Percentiles rank a stretch among this genome's conserved stretches.
phyloP scores from a whole-genome alignment of 2,329 filamentous ascomycete species.

The Emydomyces testavorans region DNA sequence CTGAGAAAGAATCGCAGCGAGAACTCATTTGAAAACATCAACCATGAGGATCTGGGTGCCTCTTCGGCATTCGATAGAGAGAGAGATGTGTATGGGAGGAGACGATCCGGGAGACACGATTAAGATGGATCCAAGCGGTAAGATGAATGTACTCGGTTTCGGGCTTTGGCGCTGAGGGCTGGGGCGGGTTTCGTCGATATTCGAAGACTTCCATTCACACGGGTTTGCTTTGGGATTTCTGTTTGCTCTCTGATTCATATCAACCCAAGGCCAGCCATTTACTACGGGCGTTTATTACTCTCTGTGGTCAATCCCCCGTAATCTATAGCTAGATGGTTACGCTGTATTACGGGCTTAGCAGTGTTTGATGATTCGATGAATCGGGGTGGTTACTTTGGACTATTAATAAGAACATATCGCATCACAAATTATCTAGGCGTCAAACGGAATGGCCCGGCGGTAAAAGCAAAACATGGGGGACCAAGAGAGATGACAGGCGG shows the following conservation, averaged over 20 bases:
- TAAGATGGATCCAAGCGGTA: neutral
- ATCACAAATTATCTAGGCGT: slow-evolving; percentile 1
- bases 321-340: too few relatives aligned
- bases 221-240: too few relatives aligned
- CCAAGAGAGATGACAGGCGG: slow-evolving; percentile 4
- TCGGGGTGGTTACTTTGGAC: neutral
- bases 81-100: neutral
- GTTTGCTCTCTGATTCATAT: too few relatives aligned
- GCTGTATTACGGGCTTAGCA: neutral
- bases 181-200: neutral
- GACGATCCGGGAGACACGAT: slow-evolving; percentile 6
- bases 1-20: slow-evolving; percentile 76
- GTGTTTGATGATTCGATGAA: too few relatives aligned
- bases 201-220: neutral
- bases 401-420: neutral
- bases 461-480: neutral
- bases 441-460: neutral
- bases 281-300: too few relatives aligned
- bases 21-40: slow-evolving; percentile 79
- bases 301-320: too few relatives aligned
- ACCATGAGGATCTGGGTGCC: slow-evolving; percentile 50
- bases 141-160: neutral
- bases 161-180: neutral
- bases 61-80: slow-evolving; percentile 13
- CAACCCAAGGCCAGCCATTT: too few relatives aligned